Percentiles rank a stretch among this genome's conserved stretches.
Evolutionary conservation across 1,139 yeast genomes (phyloP).

Genomic region (Yamadazyma kanchanaburiensis): DNA sequence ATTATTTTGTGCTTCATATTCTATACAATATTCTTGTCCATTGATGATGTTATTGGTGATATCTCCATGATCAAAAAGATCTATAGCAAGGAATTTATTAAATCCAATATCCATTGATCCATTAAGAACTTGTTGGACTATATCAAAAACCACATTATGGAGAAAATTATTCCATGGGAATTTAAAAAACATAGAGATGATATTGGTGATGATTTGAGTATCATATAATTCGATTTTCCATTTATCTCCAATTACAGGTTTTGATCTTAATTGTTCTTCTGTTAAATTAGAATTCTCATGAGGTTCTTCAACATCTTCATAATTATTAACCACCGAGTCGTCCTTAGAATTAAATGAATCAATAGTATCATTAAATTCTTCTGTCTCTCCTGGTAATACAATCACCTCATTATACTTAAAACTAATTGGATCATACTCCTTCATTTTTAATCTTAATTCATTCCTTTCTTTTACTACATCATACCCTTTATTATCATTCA

Average conservation of each 20-base stretch:
- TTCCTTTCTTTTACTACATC: slow-evolving; percentile 76
- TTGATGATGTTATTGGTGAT: slow-evolving; percentile 76
- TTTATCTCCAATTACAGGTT: slow-evolving; percentile 86
- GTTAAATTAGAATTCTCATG: slow-evolving; percentile 53
- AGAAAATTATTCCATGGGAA: slow-evolving; percentile 98
- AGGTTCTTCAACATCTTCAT: slow-evolving; percentile 38
- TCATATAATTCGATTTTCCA: slow-evolving; percentile 85
- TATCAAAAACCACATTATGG: slow-evolving; percentile 96
- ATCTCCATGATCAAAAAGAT: slow-evolving; percentile 74
- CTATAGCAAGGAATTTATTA: slow-evolving; percentile 84
- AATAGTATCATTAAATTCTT: slow-evolving; percentile 36
- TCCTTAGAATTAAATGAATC: slow-evolving; percentile 43
- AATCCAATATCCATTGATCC: slow-evolving; percentile 92
- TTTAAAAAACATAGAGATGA: slow-evolving; percentile 77
- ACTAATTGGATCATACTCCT: slow-evolving; percentile 43
- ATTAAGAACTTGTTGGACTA: slow-evolving; percentile 91
- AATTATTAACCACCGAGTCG: slow-evolving; percentile 22
- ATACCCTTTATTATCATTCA: slow-evolving; percentile 84
- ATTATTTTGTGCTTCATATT: slow-evolving; percentile 56
- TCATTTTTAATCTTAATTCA: slow-evolving; percentile 52
- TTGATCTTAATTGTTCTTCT: slow-evolving; percentile 59
- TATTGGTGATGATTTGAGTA: slow-evolving; percentile 72
- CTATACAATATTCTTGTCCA: slow-evolving; percentile 76
- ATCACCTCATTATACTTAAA: slow-evolving; percentile 48
- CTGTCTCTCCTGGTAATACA: slow-evolving; percentile 27